Conservation (phyloP, 2,329 filamentous ascomycete genomes). For the Sporothrix mexicana region DNA sequence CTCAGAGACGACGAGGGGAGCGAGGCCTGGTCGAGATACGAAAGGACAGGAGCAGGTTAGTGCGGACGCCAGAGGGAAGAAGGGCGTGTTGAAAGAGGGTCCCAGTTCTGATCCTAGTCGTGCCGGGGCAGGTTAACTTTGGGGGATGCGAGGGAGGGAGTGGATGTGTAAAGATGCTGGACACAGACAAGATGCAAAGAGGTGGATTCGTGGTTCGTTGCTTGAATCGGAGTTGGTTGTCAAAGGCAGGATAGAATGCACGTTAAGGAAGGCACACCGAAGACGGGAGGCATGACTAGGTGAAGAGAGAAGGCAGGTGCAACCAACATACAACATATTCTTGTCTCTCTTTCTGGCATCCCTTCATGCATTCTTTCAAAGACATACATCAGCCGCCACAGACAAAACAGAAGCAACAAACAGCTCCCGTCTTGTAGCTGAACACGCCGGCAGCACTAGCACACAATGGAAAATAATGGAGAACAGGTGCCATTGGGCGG, state of each 20-base stretch:
- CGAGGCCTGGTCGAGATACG: constrained; percentile 22
- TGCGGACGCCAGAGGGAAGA: constrained; percentile 3
- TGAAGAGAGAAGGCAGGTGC: neutral
- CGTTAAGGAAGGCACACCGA: neutral
- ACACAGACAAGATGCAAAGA: neutral
- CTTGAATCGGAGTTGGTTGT: neutral
- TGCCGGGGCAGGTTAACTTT: neutral
- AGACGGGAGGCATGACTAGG: neutral
- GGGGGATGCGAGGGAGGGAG: constrained; percentile 12
- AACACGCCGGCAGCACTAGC: constrained; percentile 22
- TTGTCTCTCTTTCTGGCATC: constrained; percentile 12
- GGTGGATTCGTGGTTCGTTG: neutral
- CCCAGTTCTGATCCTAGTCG: constrained; percentile 21
- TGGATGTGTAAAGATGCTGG: neutral
- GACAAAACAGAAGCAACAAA: constrained; percentile 14
- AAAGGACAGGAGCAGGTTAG: constrained; percentile 17
- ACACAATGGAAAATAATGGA: constrained; percentile 2
- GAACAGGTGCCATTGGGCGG: constrained; percentile 15
- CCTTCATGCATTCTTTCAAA: neutral
- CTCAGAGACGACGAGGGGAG: neutral
- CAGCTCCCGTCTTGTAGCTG: constrained; percentile 15
- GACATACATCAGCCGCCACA: neutral
- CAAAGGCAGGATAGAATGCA: neutral
- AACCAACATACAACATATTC: neutral
- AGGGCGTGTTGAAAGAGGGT: constrained; percentile 27